Base-by-base conservation (phyloP, 257 asterid genomes). In the Haberlea rhodopensis region DNA sequence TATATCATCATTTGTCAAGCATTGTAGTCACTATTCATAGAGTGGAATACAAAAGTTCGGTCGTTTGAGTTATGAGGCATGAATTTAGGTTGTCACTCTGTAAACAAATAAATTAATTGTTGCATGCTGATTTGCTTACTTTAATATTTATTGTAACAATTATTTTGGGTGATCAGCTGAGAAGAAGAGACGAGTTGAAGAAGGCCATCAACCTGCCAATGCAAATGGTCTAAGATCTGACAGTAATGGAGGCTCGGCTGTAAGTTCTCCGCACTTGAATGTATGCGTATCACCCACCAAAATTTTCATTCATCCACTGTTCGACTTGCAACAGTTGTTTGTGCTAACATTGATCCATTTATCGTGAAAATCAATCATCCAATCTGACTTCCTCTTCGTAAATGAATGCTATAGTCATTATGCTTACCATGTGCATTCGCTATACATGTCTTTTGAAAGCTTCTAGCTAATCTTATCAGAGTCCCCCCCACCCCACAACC, bases 181-280 rank as follows among this genome's bases (percentile, higher is more conserved):
- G 68, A 86, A 57, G 65, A 90, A 80, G 84, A 87, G 57, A 71
- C 86, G 69, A 25, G 79, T 29, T 71, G 97, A 90, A 29, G 96
- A 85, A 60, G 81, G 77, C 57, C 96, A 64, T 26, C 95, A 79
- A 65, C 65, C 78, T 77, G 78, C 80, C 52, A 51, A 89, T 45
- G 71, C 95, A 49, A 81, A 85, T 75, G 96, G 92, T 68, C 66
- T 84, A 60, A 82, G 88, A 71, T 69, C 89, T 71, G 96, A 89
- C 65, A 84, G 32, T 65, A 94, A 88, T 63, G 97, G 97, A 61
- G 89, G 78, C 66, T 80, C 95, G 62, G 57, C 86, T 80, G 99
- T 92, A 81, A 89, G 96, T 78, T 72, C 63, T 32, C 72, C 77
- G 74, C 71, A 60, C 56, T 59, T 62, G 37, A 54, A 51, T 72